Base-by-base conservation (phyloP, 257 asterid genomes). In the Nicotiana obtusifolia region DNA sequence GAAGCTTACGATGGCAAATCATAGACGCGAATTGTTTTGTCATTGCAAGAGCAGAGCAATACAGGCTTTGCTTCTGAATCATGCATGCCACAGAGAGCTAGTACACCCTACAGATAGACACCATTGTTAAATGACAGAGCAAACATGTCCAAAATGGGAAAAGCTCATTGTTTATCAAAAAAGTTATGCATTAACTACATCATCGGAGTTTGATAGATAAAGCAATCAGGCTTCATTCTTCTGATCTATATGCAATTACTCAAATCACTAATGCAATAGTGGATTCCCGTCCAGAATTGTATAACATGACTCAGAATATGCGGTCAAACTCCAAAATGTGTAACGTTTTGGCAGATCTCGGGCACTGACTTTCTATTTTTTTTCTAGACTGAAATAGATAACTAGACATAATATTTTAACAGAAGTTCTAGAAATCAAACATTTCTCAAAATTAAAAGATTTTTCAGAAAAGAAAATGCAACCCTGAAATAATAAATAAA, bases 1-100 rank as follows among this genome's bases (percentile, higher is more conserved):
- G 79, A 44, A 82, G 81, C 98, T 89, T 87, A 96, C 98, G 99
- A 90, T 86, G 99, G 99, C 89, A 96, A 89, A 86, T 96, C 98
- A 83, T 94, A 93, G 80, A 86, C 94, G 68, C 91, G 91, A 49
- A 94, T 84, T 30, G 86, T 82, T 26, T 93, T 92, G 92, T 94
- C 97, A 54, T 96, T 96, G 88, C 93, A 86, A 16, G 98, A 89
- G 86, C 98, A 94, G 20, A 96, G 87, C 88, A 96, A 79, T 80
- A 96, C 97, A 28, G 99, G 99, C 81, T 96, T 94, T 80, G 90
- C 93, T 82, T 93, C 98, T 57, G 95, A 89, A 90, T 96, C 98
- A 69, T 90, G 98, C 99, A 94, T 96, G 89, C 98, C 99, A 26
- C 93, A 92, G 22, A 94, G 89, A 62, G 97, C 82, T 68, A 96